These are phyloP conservation scores for Phytophthora citrophthora DNA, from an alignment of 352 stramenopile species.

Conservation along the genomic window DNA sequence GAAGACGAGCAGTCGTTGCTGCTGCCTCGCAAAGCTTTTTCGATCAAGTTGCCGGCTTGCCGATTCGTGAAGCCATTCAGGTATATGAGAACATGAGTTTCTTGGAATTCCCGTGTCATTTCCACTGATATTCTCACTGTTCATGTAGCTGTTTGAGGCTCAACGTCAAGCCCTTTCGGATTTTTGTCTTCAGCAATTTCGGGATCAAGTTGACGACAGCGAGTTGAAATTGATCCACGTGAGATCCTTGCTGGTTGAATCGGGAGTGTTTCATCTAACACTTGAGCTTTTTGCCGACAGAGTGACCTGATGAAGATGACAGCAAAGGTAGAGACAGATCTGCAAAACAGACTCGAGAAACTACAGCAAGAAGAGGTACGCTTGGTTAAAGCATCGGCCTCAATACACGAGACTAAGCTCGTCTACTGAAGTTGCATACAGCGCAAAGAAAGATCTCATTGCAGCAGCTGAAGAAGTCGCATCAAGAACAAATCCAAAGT, in stretches of 20 bases:
- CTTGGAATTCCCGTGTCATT: background rate
- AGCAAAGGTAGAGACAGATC: slow-evolving; percentile 23
- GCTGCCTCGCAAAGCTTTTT: slow-evolving; percentile 52
- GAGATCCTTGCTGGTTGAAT: background rate
- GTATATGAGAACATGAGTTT: slow-evolving; percentile 8
- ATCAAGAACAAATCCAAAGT: slow-evolving; percentile 41
- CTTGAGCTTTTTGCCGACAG: slow-evolving; percentile 8
- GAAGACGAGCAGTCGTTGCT: slow-evolving; percentile 29
- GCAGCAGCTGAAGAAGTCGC: slow-evolving; percentile 32
- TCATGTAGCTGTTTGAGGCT: slow-evolving; percentile 29
- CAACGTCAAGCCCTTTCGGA: slow-evolving; percentile 37
- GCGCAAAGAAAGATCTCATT: slow-evolving; percentile 31
- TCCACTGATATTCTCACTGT: background rate
- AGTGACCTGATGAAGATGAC: slow-evolving; percentile 30
- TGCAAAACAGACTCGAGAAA: slow-evolving; percentile 21
- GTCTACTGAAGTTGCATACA: slow-evolving; percentile 7
- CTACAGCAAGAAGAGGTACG: slow-evolving; percentile 35
- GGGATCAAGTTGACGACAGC: slow-evolving; percentile 8
- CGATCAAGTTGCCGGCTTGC: slow-evolving; percentile 45
- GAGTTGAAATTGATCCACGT: slow-evolving; percentile 37
- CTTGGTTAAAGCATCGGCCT: background rate
- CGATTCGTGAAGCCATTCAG: slow-evolving; percentile 40
- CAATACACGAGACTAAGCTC: background rate
- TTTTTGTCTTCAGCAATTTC: slow-evolving; percentile 38
- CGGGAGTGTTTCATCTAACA: background rate